A percentile compares a stretch with the other conserved stretches of the same genome.
phyloP scores from a whole-genome alignment of 805 yeast genomes.

The Osmozyma mogii region DNA sequence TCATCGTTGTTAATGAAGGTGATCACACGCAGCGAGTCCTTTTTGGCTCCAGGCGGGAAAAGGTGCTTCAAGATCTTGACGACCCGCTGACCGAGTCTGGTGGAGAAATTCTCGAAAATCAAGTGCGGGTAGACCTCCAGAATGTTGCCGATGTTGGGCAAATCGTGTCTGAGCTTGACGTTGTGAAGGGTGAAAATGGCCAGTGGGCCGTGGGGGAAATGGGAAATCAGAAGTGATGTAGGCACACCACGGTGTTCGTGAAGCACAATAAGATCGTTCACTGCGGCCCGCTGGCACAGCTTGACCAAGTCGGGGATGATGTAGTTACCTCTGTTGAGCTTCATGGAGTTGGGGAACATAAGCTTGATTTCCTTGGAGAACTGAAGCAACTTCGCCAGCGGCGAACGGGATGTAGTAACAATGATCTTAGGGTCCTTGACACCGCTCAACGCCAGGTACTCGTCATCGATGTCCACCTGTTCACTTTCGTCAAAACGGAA shows the following conservation, averaged over 20 bases:
- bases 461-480: constrained; percentile 74
- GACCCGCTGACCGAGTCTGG: constrained; percentile 76
- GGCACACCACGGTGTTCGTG: constrained; percentile 99
- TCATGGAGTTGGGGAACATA: constrained; percentile 80
- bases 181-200: constrained; percentile 91
- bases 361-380: constrained; percentile 89
- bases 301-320: constrained; percentile 77
- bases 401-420: constrained; percentile 91
- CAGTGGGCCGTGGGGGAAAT: constrained; percentile 97
- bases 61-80: constrained; percentile 75
- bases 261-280: constrained; percentile 75
- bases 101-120: constrained; percentile 81
- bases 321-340: constrained; percentile 90
- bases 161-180: constrained; percentile 89
- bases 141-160: constrained; percentile 75
- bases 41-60: constrained; percentile 95
- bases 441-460: constrained; percentile 82
- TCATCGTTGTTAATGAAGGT: constrained; percentile 88
- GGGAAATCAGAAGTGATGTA: constrained; percentile 83
- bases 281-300: constrained; percentile 72
- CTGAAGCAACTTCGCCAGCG: constrained; percentile 76
- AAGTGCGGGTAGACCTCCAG: constrained; percentile 92
- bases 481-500: constrained; percentile 80
- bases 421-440: constrained; percentile 83
- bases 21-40: constrained; percentile 83